These are phyloP conservation scores for Halteria grandinella DNA, from an alignment of 73 alveolate genomes.

Conservation along the genomic window DNA sequence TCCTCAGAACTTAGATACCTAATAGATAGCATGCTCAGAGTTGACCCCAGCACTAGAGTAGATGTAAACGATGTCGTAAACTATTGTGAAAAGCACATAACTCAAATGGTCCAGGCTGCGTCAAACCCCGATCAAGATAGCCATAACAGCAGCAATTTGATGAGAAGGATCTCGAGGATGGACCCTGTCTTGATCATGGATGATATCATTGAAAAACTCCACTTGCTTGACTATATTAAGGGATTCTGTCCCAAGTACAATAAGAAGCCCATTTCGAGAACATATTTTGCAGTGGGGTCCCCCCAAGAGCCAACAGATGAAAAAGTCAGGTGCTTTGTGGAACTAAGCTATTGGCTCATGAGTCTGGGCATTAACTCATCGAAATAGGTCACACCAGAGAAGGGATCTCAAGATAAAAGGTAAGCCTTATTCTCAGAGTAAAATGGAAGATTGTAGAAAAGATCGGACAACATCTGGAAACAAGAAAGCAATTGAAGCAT, in stretches of 20 bases:
- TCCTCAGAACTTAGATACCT: constrained; percentile 74
- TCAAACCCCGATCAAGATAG: too few relatives aligned
- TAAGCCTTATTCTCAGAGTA: too few relatives aligned
- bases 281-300: constrained; percentile 76
- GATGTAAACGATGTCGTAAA: constrained; percentile 81
- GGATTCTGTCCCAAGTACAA: constrained; percentile 76
- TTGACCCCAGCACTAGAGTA: constrained; percentile 91
- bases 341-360: constrained; percentile 84
- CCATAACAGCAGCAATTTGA: neutral
- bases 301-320: constrained; percentile 15
- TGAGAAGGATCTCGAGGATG: constrained; percentile 53
- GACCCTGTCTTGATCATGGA: constrained; percentile 92
- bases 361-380: constrained; percentile 40
- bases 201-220: constrained; percentile 93
- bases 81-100: constrained; percentile 72
- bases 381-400: too few relatives aligned
- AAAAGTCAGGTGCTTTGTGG: constrained; percentile 66
- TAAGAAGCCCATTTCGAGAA: constrained; percentile 80
- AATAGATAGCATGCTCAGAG: constrained; percentile 83
- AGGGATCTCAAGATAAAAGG: too few relatives aligned
- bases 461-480: constrained; percentile 30
- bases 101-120: constrained; percentile 19
- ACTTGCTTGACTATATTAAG: constrained; percentile 85
- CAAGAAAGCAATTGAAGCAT: constrained; percentile 10
- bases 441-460: constrained; percentile 45